Conservation (phyloP, 306 rosid species). For the Rosa rugosa region DNA sequence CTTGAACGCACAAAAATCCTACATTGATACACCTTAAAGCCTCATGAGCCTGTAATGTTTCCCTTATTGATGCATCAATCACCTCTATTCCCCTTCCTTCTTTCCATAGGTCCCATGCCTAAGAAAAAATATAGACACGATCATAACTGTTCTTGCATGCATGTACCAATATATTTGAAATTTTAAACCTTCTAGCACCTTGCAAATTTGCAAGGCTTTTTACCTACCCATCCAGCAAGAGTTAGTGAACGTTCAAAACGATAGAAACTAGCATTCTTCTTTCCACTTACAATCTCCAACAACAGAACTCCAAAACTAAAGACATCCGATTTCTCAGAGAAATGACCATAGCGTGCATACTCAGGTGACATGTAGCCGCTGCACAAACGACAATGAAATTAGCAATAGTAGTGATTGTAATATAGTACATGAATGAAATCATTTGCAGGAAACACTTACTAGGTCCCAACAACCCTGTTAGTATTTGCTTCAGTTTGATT, state of each 20-base stretch:
- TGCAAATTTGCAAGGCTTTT: no score
- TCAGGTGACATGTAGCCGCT: constrained; percentile 25
- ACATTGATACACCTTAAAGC: constrained; percentile 13
- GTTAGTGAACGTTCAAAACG: constrained; percentile 8
- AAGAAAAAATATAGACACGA: neutral
- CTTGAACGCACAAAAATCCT: constrained; percentile 17
- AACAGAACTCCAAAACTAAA: constrained; percentile 9
- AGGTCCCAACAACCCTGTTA: constrained; percentile 22
- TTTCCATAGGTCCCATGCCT: constrained; percentile 18
- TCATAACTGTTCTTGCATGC: no score
- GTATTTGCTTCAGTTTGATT: constrained; percentile 24
- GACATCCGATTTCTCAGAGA: constrained; percentile 8
- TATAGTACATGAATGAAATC: no score
- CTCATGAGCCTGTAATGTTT: constrained; percentile 7
- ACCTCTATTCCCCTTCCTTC: constrained; percentile 31
- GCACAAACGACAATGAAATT: no score
- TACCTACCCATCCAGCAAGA: constrained; percentile 17
- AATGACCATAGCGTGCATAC: constrained; percentile 17
- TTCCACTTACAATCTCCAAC: constrained; percentile 24
- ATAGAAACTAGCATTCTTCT: constrained; percentile 11
- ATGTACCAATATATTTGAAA: no score
- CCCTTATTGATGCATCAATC: neutral
- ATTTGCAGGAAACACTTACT: no score
- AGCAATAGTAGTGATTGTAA: no score
- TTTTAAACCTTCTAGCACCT: no score